A percentile compares a stretch with the other conserved stretches of the same genome.
These are phyloP conservation scores for Brassica rapa DNA, from an alignment of 345 rosid genomes.

Conservation along the genomic window DNA sequence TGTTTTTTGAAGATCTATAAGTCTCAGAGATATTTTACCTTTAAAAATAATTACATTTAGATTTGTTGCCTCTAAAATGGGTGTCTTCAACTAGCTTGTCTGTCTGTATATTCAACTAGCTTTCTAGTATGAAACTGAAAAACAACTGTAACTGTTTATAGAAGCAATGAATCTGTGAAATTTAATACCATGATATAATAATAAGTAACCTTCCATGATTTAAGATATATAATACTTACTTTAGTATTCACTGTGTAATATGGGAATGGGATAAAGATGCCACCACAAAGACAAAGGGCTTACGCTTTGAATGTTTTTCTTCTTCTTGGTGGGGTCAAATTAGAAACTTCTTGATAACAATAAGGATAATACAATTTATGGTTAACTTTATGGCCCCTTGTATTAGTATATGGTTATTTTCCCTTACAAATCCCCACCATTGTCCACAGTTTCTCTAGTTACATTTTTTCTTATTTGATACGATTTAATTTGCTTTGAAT, in stretches of 20 bases:
- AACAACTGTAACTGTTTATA: not conserved
- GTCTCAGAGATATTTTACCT: no score
- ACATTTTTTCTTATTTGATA: not conserved
- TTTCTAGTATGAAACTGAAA: not conserved
- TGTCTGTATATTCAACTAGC: not conserved
- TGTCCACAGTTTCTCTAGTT: not conserved
- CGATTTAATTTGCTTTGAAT: not conserved
- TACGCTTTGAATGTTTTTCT: not conserved
- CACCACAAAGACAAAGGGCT: not conserved
- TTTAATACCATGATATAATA: not conserved
- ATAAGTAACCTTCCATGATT: not conserved
- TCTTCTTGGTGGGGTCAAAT: slow-evolving; percentile 4
- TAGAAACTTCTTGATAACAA: not conserved
- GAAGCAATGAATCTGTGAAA: not conserved
- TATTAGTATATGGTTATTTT: not conserved
- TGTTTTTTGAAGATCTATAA: no score
- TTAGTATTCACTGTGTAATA: no score
- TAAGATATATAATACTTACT: no score
- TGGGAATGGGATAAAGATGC: not conserved
- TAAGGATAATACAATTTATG: not conserved
- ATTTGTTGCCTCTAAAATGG: not conserved
- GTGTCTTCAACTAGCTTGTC: not conserved
- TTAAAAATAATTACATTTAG: no score
- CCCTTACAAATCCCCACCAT: not conserved
- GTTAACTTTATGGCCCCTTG: not conserved